These are phyloP conservation scores for Colletotrichum lindemuthianum DNA, from an alignment of 2,329 filamentous ascomycete genomes.

Conservation along the genomic window DNA sequence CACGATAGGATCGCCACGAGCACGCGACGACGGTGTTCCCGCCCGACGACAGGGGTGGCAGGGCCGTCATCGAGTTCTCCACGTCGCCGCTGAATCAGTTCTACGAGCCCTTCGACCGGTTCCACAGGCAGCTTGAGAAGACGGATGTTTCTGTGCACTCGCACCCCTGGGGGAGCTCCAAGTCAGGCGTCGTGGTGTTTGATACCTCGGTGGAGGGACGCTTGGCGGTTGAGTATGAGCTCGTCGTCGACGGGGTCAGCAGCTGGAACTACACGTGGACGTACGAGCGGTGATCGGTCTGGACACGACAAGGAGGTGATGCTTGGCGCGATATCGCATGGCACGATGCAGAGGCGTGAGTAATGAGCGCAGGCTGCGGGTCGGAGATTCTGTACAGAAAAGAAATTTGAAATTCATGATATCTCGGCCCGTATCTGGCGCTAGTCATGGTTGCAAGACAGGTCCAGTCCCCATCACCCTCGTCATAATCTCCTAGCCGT, in stretches of 20 bases:
- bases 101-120: slow-evolving; percentile 68
- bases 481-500: too few relatives aligned
- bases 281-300: not conserved
- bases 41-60: slow-evolving; percentile 48
- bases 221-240: slow-evolving; percentile 17
- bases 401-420: not conserved
- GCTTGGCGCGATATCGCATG: not conserved
- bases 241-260: slow-evolving; percentile 16
- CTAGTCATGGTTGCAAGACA: not conserved
- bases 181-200: slow-evolving; percentile 16
- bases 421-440: not conserved
- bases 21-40: slow-evolving; percentile 67
- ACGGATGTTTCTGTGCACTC: slow-evolving; percentile 27
- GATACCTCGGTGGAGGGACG: slow-evolving; percentile 15
- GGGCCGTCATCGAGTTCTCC: slow-evolving; percentile 71
- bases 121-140: slow-evolving; percentile 67
- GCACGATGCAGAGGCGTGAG: not conserved
- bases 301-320: too few relatives aligned
- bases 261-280: slow-evolving; percentile 26
- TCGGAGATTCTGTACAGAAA: too few relatives aligned
- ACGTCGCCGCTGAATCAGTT: slow-evolving; percentile 75
- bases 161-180: slow-evolving; percentile 29
- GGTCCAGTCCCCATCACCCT: too few relatives aligned
- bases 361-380: too few relatives aligned
- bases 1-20: slow-evolving; percentile 65